Conservation (phyloP, 192 early-diverging fungal genomes). For the Cladochytrium replicatum region DNA sequence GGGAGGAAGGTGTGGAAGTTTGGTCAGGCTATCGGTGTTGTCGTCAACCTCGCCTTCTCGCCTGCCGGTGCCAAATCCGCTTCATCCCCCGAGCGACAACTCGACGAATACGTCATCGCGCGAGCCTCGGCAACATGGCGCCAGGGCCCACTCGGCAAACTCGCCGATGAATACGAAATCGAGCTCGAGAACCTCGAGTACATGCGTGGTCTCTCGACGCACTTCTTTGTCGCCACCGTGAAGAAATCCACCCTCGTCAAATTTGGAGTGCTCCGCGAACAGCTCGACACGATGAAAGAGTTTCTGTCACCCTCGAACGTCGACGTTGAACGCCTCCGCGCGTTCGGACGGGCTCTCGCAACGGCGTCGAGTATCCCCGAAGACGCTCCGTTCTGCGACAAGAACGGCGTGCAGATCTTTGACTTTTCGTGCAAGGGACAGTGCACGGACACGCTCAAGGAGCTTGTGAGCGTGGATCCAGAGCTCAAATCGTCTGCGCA, state of each 20-base stretch:
- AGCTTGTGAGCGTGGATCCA: slow-evolving; percentile 1
- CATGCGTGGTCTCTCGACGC: slow-evolving; percentile 22
- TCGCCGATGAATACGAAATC: slow-evolving; percentile 12
- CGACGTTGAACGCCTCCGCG: slow-evolving; percentile 17
- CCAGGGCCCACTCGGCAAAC: slow-evolving; percentile 16
- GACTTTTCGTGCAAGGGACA: slow-evolving; percentile 29
- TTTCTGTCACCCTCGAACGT: slow-evolving; percentile 21
- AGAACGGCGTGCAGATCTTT: slow-evolving; percentile 37
- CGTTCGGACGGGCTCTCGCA: slow-evolving; percentile 17
- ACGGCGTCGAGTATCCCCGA: slow-evolving; percentile 17
- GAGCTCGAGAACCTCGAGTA: slow-evolving; percentile 37
- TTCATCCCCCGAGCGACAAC: slow-evolving; percentile 13
- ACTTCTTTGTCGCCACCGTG: slow-evolving; percentile 29
- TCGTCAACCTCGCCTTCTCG: slow-evolving; percentile 33
- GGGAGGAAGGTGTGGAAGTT: slow-evolving; percentile 21
- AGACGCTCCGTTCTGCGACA: slow-evolving; percentile 11
- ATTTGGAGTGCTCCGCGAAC: slow-evolving; percentile 14
- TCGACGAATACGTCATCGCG: slow-evolving; percentile 21
- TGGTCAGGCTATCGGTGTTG: slow-evolving; percentile 33
- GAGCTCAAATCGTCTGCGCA: not conserved
- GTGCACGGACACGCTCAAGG: slow-evolving; percentile 8
- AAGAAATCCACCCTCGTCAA: slow-evolving; percentile 10
- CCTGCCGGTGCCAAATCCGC: slow-evolving; percentile 4
- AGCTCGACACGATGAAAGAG: slow-evolving; percentile 10
- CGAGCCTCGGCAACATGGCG: slow-evolving; percentile 22